Conservation (phyloP, 2,329 filamentous ascomycete species). For the Lizonia empirigonia region DNA sequence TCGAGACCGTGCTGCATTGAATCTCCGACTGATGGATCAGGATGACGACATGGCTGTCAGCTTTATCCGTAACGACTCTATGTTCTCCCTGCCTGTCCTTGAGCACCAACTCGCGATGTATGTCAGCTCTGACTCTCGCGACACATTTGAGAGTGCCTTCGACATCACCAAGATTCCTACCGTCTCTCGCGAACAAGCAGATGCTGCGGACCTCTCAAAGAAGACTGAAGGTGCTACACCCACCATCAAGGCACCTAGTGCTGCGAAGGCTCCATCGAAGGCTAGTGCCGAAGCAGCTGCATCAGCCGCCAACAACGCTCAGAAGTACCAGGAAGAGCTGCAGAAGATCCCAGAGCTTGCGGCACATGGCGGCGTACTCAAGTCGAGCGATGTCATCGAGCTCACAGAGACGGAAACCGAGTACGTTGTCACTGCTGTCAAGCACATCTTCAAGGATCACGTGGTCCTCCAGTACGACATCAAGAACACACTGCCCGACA, state of each 20-base stretch:
- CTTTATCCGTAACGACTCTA: conserved; percentile 96
- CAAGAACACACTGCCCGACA: conserved; percentile 94
- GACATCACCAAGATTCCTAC: conserved; percentile 90
- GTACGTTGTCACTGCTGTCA: conserved; percentile 91
- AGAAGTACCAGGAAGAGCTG: conserved; percentile 88
- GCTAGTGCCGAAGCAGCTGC: conserved; percentile 76
- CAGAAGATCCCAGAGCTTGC: conserved; percentile 89
- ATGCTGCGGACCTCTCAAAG: conserved; percentile 95
- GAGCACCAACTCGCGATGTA: conserved; percentile 98
- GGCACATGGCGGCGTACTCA: conserved; percentile 87
- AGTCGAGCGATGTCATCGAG: conserved; percentile 84
- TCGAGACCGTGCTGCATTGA: conserved; percentile 90
- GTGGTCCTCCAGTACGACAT: conserved; percentile 95
- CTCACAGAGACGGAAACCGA: conserved; percentile 97
- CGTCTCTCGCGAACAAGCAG: conserved; percentile 92
- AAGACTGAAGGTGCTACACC: conserved; percentile 93
- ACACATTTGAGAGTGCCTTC: conserved; percentile 83
- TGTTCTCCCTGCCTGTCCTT: conserved; percentile 92
- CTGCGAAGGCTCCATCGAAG: conserved; percentile 73
- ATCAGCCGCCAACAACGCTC: conserved; percentile 77
- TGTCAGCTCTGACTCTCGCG: conserved; percentile 88
- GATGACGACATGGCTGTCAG: conserved; percentile 81
- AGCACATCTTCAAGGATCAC: conserved; percentile 98
- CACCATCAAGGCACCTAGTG: conserved; percentile 89
- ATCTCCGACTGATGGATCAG: conserved; percentile 88